Evolutionary conservation across 805 yeast species (phyloP).

Genomic region (Teunomyces gatunensis): DNA sequence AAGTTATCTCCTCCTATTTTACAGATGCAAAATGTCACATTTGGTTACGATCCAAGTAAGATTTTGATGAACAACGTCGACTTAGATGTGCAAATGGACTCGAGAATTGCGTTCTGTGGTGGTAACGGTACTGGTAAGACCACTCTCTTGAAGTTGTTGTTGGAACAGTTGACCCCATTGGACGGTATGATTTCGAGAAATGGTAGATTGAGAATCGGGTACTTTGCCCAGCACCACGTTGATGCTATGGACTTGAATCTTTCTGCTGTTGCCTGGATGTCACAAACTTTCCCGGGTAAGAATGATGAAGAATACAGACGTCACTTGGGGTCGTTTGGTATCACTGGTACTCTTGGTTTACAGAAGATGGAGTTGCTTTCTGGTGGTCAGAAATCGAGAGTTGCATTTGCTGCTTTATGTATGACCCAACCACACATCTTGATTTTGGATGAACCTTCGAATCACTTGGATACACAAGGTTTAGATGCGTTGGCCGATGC

Average conservation of each 20-base stretch:
- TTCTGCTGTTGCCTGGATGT: slow-evolving; percentile 94
- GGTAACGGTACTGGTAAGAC: slow-evolving; percentile 99
- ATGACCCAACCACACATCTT: slow-evolving; percentile 86
- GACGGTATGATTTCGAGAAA: slow-evolving; percentile 79
- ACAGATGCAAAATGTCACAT: slow-evolving; percentile 81
- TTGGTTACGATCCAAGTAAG: slow-evolving; percentile 72
- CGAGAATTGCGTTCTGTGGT: slow-evolving; percentile 95
- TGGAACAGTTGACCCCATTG: slow-evolving; percentile 73
- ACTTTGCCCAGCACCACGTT: slow-evolving; percentile 98
- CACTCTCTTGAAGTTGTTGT: slow-evolving; percentile 80
- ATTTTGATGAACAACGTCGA: slow-evolving; percentile 75
- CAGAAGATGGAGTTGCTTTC: slow-evolving; percentile 87
- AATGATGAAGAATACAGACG: slow-evolving; percentile 96
- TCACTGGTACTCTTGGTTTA: slow-evolving; percentile 88
- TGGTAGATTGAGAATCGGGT: slow-evolving; percentile 87
- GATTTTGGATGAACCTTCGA: slow-evolving; percentile 95
- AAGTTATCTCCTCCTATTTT: slow-evolving; percentile 89
- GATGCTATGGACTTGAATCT: slow-evolving; percentile 89
- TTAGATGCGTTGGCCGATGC: slow-evolving; percentile 94
- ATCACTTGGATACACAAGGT: slow-evolving; percentile 98
- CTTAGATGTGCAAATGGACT: slow-evolving; percentile 86
- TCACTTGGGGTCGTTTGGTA: slow-evolving; percentile 95
- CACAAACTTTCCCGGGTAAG: slow-evolving; percentile 84
- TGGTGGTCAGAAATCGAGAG: slow-evolving; percentile 98
- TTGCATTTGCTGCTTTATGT: slow-evolving; percentile 95